Evolutionary conservation across 2,329 filamentous ascomycete species (phyloP), one percentile per base, ranked within the genome.

Genomic region (Sporothrix variecibatus): DNA sequence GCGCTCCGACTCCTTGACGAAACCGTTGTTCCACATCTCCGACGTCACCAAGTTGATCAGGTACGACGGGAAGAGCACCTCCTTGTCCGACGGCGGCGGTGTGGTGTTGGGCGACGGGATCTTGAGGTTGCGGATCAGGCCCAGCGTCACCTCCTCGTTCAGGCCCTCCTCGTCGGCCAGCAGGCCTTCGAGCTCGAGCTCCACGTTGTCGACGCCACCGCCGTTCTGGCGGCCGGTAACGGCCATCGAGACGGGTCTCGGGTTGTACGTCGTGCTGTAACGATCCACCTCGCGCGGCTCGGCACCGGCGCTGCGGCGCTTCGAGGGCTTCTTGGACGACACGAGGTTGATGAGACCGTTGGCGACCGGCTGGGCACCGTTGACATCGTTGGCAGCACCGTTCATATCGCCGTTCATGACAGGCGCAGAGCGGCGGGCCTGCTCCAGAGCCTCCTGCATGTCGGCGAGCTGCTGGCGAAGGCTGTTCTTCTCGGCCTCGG

Each of bases 1-100:
- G 73, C 95, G 93, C 84, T 99, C 96, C 3, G 96, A 98, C 84
- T 99, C 96, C 86, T 99, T 99, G 79, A 99, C 96, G 81, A 98
- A 99, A 65, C 96, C 96, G 80, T 99, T 99, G 86, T 99, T 99
- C 96, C 96, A 99, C 96, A 99, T 99, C 86, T 99, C 96, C 20
- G 95, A 98, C 15, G 96, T 99, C 77, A 99, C 96, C 75, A 99
- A 88, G 83, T 99, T 99, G 87, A 99, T 99, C 79, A 99, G 91
- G 83, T 98, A 99, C 11, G 96, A 95, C 46, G 96, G 96, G 91
- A 99, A 99, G 71, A 99, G 88, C 28, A 99, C 95, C 83, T 99
- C 96, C 86, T 99, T 99, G 84, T 99, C 96, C 23, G 94, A 97
- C 12, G 96, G 95, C 72, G 95, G 92, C 26, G 95, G 95, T 72